Evolutionary conservation across 2,329 filamentous ascomycete species (phyloP).

Genomic region (Ophiocordyceps camponoti-rufipedis): DNA sequence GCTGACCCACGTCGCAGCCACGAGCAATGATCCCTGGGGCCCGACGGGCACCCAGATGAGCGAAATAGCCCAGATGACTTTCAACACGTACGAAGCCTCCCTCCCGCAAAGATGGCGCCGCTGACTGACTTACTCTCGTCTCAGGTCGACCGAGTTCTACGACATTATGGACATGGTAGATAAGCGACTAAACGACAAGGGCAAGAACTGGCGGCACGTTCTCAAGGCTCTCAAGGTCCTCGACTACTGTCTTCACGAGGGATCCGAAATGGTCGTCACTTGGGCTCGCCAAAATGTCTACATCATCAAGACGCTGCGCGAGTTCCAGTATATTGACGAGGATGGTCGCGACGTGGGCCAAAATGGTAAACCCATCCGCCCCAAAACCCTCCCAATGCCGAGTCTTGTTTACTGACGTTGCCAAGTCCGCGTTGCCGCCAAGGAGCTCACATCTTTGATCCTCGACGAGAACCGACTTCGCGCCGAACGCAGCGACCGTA

Average conservation of each 20-base stretch:
- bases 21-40: constrained; percentile 97
- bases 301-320: constrained; percentile 94
- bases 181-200: constrained; percentile 96
- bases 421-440: constrained; percentile 81
- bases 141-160: constrained; percentile 88
- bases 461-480: constrained; percentile 86
- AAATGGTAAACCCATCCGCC: constrained; percentile 45
- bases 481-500: constrained; percentile 76
- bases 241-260: constrained; percentile 95
- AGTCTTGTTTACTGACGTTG: constrained; percentile 3
- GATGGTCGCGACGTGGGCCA: constrained; percentile 90
- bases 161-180: constrained; percentile 99
- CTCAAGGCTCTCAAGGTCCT: constrained; percentile 94
- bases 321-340: constrained; percentile 93
- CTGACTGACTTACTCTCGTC: background rate
- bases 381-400: constrained; percentile 1
- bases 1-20: constrained; percentile 39
- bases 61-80: constrained; percentile 95
- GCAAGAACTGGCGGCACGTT: constrained; percentile 98
- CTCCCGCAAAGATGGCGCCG: background rate
- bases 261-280: constrained; percentile 87
- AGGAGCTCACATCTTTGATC: constrained; percentile 83
- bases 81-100: constrained; percentile 65
- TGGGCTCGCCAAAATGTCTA: constrained; percentile 98
- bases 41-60: constrained; percentile 96